Base-by-base conservation (phyloP, 1,284 basidiomycete species). In the Naganishia albida region DNA sequence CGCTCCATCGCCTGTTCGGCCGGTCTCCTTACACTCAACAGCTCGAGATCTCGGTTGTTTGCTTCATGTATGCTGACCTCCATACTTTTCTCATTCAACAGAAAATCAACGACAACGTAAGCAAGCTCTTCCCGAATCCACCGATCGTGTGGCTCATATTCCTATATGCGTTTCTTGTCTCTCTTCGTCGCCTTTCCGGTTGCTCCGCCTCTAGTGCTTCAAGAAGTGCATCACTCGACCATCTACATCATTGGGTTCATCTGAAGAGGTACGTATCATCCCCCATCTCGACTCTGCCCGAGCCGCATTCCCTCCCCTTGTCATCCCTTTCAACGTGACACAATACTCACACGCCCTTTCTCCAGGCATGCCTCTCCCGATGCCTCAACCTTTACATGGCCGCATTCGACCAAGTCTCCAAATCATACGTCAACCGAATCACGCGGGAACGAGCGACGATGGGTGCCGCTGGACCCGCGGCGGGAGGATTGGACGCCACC, bases 81-180 rank as follows among this genome's bases (percentile, higher is more conserved):
- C 3, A 56, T 16, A n/a, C 23, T 28, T 3, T 18, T 23, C 12
- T n/a, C 23, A 8, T 34, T 34, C 10, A 10, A 6, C 51, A 68
- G 67, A 80, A 80, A 74, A 79, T 80, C 71, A 80, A 78, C 70
- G 77, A 79, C 68, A 78, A 80, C 72, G 78, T 79, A 65, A 67
- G 77, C 72, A 20, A 16, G 23, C 20, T 40, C 2, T 26, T 8
- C 28, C 10, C 23, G 34, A 7, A 7, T 38, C 42, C 6, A 28
- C 6, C 20, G 49, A 18, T 23, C 34, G 10, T 43, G 10, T 42
- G 10, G 20, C 49, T 54, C 16, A 64, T n/a, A 26, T 16, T 30
- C 39, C 42, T 52, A 18, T 7, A 23, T 20, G 23, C 60, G 28
- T 52, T 18, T 25, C 42, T 65, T 3, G n/a, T 40, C 44, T 30